Conservation (phyloP, 208 protist species). For the Leishmania martiniquensis region DNA sequence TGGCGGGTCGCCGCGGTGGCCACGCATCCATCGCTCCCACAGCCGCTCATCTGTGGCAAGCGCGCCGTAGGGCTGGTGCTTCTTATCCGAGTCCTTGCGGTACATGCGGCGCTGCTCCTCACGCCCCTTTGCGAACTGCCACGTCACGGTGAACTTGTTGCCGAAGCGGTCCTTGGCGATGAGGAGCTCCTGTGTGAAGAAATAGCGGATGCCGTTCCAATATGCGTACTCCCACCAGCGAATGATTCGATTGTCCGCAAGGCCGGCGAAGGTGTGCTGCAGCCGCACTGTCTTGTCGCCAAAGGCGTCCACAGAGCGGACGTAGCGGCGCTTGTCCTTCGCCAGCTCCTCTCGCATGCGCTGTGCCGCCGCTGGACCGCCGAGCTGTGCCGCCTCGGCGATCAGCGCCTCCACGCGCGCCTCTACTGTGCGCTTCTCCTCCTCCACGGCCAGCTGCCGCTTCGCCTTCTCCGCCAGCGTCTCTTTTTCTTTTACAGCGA, state of each 20-base stretch:
- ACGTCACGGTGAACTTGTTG: slow-evolving; percentile 91
- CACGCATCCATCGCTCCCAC: slow-evolving; percentile 91
- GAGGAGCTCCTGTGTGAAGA: slow-evolving; percentile 90
- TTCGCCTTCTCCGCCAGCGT: slow-evolving; percentile 68
- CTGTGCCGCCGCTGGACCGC: slow-evolving; percentile 53
- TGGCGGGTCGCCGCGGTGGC: slow-evolving; percentile 84
- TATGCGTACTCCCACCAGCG: slow-evolving; percentile 86
- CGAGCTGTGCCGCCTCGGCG: slow-evolving; percentile 51
- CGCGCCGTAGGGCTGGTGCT: slow-evolving; percentile 84
- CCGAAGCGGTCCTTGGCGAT: slow-evolving; percentile 92
- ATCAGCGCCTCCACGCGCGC: slow-evolving; percentile 54
- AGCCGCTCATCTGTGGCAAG: slow-evolving; percentile 85
- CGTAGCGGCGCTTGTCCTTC: slow-evolving; percentile 62
- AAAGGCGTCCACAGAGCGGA: slow-evolving; percentile 85
- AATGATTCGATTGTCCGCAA: slow-evolving; percentile 87
- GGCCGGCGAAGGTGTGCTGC: slow-evolving; percentile 85
- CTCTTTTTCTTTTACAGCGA: slow-evolving; percentile 82
- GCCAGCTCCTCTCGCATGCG: slow-evolving; percentile 52
- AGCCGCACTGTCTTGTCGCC: slow-evolving; percentile 81
- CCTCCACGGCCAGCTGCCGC: slow-evolving; percentile 65
- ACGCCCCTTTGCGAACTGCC: slow-evolving; percentile 80
- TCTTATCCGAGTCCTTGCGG: slow-evolving; percentile 84
- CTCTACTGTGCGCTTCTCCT: slow-evolving; percentile 45
- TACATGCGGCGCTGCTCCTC: slow-evolving; percentile 91
- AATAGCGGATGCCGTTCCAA: slow-evolving; percentile 90